Conservation (phyloP, 768 basidiomycete species). For the Asterophora parasitica region DNA sequence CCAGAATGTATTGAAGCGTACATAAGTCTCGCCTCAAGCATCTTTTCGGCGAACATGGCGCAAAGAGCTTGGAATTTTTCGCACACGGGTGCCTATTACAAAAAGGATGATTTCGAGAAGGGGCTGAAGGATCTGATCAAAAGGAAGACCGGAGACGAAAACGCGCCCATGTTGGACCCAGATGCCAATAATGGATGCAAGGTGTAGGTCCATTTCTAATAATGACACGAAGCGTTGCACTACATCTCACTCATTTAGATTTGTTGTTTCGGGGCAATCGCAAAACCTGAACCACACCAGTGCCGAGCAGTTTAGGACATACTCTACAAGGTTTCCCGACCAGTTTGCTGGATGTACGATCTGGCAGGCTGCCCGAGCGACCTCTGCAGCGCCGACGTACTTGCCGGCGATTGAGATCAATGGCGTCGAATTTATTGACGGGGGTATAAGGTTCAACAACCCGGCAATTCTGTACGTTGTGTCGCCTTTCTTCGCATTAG, state of each 20-base stretch:
- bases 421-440: constrained; percentile 26
- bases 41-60: constrained; percentile 21
- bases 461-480: constrained; percentile 22
- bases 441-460: constrained; percentile 29
- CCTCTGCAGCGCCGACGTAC: constrained; percentile 30
- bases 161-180: constrained; percentile 24
- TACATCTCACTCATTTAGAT: constrained; percentile 16
- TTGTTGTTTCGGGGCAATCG: constrained; percentile 21
- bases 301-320: constrained; percentile 27
- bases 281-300: constrained; percentile 22
- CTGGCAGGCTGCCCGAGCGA: constrained; percentile 32
- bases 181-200: constrained; percentile 22
- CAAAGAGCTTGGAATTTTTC: constrained; percentile 11
- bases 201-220: constrained; percentile 19
- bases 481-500: not conserved
- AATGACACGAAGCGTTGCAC: too few species aligned
- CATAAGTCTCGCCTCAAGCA: constrained; percentile 20
- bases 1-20: constrained; percentile 28
- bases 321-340: constrained; percentile 23
- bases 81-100: constrained; percentile 22
- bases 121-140: constrained; percentile 23
- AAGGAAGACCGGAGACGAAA: constrained; percentile 19
- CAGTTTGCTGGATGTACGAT: constrained; percentile 24
- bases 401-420: constrained; percentile 25
- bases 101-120: constrained; percentile 20